Evolutionary conservation across 768 basidiomycete species (phyloP).

Genomic region (Hydnomerulius pinastri): DNA sequence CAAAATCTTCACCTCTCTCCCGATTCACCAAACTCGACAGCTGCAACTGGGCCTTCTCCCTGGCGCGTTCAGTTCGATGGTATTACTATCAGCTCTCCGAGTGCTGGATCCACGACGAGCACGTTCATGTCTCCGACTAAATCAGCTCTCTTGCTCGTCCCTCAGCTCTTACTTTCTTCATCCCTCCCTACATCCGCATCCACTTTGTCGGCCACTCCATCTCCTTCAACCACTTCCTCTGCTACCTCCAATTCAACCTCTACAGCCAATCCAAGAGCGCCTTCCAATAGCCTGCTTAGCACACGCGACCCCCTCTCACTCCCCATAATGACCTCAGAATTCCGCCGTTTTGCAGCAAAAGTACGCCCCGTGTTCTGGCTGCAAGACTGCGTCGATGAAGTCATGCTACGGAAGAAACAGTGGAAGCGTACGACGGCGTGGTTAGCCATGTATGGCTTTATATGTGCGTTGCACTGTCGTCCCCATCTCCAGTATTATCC

Average conservation of each 20-base stretch:
- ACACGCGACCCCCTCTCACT: conserved; percentile 73
- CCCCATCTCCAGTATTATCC: not conserved
- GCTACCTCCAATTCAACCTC: conserved; percentile 21
- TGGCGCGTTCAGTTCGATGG: not conserved
- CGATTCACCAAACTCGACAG: conserved; percentile 29
- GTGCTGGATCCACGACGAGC: conserved; percentile 25
- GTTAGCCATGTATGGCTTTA: conserved; percentile 75
- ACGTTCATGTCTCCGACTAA: conserved; percentile 23
- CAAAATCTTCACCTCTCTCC: conserved; percentile 46
- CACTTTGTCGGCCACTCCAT: not conserved
- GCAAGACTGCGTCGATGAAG: conserved; percentile 85
- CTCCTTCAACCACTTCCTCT: conserved; percentile 4
- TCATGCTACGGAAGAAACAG: conserved; percentile 78
- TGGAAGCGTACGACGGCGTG: conserved; percentile 73
- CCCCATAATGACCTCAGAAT: conserved; percentile 63
- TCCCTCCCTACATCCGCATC: conserved; percentile 18
- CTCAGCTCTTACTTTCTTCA: conserved; percentile 31
- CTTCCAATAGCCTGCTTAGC: conserved; percentile 41
- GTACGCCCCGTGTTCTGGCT: conserved; percentile 86
- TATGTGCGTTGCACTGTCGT: conserved; percentile 56
- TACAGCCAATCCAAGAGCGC: conserved; percentile 20
- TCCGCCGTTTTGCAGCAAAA: conserved; percentile 75
- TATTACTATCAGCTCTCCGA: conserved; percentile 8
- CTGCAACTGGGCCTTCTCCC: not conserved
- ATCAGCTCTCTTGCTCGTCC: conserved; percentile 35